Percentiles rank a stretch among this genome's conserved stretches.
Evolutionary conservation across 345 rosid species (phyloP).

Genomic region (Brassica nigra): DNA sequence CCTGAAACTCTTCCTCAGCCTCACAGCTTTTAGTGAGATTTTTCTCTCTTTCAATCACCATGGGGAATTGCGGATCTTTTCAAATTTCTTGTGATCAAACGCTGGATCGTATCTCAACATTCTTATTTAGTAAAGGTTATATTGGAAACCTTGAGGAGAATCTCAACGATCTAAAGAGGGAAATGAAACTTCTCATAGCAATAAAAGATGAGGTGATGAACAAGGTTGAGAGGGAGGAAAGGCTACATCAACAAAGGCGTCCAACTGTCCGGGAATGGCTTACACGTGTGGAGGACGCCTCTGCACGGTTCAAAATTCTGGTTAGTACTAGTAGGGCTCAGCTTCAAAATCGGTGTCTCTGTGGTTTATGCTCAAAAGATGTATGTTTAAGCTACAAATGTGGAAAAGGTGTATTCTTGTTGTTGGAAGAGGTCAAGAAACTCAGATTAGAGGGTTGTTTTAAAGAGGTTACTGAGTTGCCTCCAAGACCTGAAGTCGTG

Average conservation of each 20-base stretch:
- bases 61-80: not conserved
- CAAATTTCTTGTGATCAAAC: not conserved
- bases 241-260: not conserved
- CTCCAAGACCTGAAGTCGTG: not conserved
- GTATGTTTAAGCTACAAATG: not conserved
- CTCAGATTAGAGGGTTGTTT: constrained; percentile 9
- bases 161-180: not conserved
- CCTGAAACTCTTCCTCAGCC: not conserved
- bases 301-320: not conserved
- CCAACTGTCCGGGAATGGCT: constrained; percentile 22
- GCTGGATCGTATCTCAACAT: not conserved
- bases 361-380: not conserved
- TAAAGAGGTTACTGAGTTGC: not conserved
- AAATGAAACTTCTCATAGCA: not conserved
- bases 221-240: not conserved
- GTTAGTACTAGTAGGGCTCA: not conserved
- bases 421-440: not conserved
- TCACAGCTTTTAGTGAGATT: not conserved
- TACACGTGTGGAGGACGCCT: not conserved
- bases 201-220: not conserved
- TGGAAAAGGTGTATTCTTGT: constrained; percentile 1
- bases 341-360: not conserved
- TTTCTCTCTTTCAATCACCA: not conserved
- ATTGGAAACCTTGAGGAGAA: not conserved
- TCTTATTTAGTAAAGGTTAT: not conserved